Base-by-base conservation (phyloP, 2,329 filamentous ascomycete genomes). In the Paecilomyces sp. region DNA sequence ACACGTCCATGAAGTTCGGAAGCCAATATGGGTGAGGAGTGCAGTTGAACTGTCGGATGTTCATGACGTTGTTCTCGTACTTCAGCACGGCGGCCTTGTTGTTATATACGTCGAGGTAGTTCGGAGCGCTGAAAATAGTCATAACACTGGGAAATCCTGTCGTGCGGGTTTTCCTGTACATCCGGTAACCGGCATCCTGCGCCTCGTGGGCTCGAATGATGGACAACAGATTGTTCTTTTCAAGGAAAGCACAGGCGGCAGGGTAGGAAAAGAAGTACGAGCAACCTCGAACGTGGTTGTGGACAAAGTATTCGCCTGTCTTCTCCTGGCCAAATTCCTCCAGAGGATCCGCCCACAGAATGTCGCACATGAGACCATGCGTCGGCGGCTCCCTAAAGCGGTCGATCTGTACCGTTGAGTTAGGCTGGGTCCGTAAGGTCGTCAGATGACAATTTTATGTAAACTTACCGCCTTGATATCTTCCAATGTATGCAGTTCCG, bases 21-120 rank as follows among this genome's bases (percentile, higher is more conserved):
- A 99, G 85, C 94, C 94, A 99, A 82, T 99, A 99, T 6, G 94
- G 94, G 75, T 99, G 94, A 34, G 94, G 94, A 24, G 94, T 97
- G 84, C 93, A 99, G 83, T 99, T 99, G 81, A 99, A 99, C 77
- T 99, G 94, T 61, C 94, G 87, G 73, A 99, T 99, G 81, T 99
- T 99, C 94, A 99, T 99, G 62, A 99, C 94, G 72, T 99, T 99
- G 79, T 99, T 99, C 80, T 99, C 94, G 75, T 99, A 99, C 80
- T 99, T 99, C 70, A 99, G 82, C 50, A 99, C 94, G 0, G 94
- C 94, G 1, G 94, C 94, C 82, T 99, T 99, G 84, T 99, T 99
- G 86, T 99, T 99, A 80, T 99, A 99, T 41, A 99, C 92, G 71
- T 99, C 94, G 64, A 99, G 86, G 74, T 99, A 99, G 78, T 99